phyloP scores from a whole-genome alignment of 2,329 filamentous ascomycete species.

The Daldinia sp. region DNA sequence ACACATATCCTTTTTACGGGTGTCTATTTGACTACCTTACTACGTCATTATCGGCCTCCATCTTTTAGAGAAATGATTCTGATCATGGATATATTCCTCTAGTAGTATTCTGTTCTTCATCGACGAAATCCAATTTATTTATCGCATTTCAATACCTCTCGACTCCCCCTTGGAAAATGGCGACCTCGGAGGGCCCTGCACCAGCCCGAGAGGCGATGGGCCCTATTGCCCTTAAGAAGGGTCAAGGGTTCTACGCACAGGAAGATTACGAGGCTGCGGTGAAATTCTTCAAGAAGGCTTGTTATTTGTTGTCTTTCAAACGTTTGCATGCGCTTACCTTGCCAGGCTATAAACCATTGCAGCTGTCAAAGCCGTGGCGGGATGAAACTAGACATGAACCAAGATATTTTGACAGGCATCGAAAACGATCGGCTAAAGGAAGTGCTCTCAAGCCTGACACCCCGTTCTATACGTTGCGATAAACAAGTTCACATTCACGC shows the following conservation, averaged over 20 bases:
- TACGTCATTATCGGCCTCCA: not conserved
- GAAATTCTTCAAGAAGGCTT: slow-evolving; percentile 6
- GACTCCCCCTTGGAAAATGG: slow-evolving; percentile 14
- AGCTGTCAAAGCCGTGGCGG: slow-evolving; percentile 29
- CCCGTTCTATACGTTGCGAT: slow-evolving; percentile 38
- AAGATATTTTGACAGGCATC: slow-evolving; percentile 37
- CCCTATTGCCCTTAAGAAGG: slow-evolving; percentile 14
- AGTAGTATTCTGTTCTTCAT: not conserved
- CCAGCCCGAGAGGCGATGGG: not conserved
- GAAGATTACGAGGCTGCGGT: slow-evolving; percentile 1
- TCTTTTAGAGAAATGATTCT: not conserved
- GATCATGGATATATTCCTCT: not conserved
- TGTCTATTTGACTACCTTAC: not conserved
- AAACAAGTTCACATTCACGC: slow-evolving; percentile 39
- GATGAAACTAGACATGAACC: slow-evolving; percentile 28
- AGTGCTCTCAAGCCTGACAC: slow-evolving; percentile 37
- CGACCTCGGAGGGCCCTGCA: not conserved
- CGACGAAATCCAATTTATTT: not conserved
- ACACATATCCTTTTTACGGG: not conserved
- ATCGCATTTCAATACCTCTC: not conserved
- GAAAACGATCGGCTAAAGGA: slow-evolving; percentile 30
- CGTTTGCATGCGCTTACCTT: not conserved
- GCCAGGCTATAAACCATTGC: slow-evolving; percentile 36
- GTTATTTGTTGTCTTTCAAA: not conserved
- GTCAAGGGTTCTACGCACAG: slow-evolving; percentile 11